Base-by-base conservation (phyloP, 164 flowering plant genomes). In the Paratinospora sagittata region DNA sequence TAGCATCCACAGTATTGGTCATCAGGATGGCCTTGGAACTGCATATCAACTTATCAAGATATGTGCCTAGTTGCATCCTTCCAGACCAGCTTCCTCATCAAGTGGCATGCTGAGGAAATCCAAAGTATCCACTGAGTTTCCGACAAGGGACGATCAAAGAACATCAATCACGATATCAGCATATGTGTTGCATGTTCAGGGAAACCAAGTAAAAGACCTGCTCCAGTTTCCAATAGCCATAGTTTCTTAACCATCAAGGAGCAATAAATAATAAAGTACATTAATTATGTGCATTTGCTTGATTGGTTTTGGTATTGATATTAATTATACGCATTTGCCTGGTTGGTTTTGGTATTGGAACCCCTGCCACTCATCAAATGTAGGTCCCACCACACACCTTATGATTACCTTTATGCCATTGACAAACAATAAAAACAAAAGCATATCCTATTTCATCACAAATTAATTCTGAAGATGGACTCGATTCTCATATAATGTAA, bases 351-450 rank as follows among this genome's bases (percentile, higher is more conserved):
- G 14, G 58, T 33, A 27, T 12, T 3, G 62, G n/a, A 27, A 27
- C 36, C 63, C 45, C 34, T 47, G 21, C 45, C 16, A 60, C 23
- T 19, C 64, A 23, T 52, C 47, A 36, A 21, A 39, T 36, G 39
- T 9, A 19, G 37, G 43, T 12, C 68, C 13, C 37, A 64, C 19
- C 30, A 14, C 49, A 30, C 63, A 23, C 13, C 8, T 41, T 60
- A n/a, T 60, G 43, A 21, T 41, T 30, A 71, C 69, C 30, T 14
- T 36, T 60, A 69, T 77, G 52, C 30, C 69, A 62, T 60, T 37
- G 60, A 37, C 61, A 41, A 41, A 65, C 45, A 27, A 49, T 24
- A 14, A 52, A 68, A 49, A 49, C n/a, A 13, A 11, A 49, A 11
- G 55, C 55, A 7, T 16, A 6, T 52, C 6, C 16, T 52, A 52